Conservation (phyloP, 2,329 filamentous ascomycete genomes). For the Curvularia sp. region DNA sequence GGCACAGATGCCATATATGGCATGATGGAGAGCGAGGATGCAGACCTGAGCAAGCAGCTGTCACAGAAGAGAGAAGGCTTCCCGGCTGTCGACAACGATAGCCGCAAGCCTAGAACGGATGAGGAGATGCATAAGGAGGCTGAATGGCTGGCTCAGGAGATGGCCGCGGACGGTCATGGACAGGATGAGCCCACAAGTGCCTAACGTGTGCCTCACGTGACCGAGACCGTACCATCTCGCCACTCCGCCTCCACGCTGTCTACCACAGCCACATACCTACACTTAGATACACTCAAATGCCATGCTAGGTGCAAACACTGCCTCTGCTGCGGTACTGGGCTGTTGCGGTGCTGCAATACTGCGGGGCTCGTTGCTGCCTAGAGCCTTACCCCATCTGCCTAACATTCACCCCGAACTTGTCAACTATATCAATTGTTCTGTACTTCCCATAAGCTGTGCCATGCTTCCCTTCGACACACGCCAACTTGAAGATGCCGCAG, state of each 20-base stretch:
- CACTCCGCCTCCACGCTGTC: background rate
- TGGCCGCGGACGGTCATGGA: slow-evolving; percentile 53
- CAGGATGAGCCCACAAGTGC: slow-evolving; percentile 7
- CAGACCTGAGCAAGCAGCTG: slow-evolving; percentile 77
- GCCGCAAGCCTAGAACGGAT: slow-evolving; percentile 67
- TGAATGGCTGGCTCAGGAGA: slow-evolving; percentile 45
- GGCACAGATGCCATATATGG: slow-evolving; percentile 80
- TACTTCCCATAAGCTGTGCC: too few species aligned
- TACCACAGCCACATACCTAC: background rate
- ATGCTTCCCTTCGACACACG: background rate
- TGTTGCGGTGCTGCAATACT: background rate
- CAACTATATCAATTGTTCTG: background rate
- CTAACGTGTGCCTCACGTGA: background rate
- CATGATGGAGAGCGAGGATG: slow-evolving; percentile 81
- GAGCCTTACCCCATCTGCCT: background rate
- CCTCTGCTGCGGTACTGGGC: too few species aligned
- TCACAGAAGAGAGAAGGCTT: slow-evolving; percentile 65
- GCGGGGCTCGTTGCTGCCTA: background rate
- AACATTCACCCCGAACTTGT: background rate
- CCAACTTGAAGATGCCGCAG: background rate
- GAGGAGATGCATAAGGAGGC: slow-evolving; percentile 72
- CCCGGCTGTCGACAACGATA: slow-evolving; percentile 71
- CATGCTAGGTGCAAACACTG: background rate
- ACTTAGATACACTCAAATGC: background rate
- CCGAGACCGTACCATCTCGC: background rate